A percentile compares a stretch with the other conserved stretches of the same genome.
Evolutionary conservation across 2,329 filamentous ascomycete genomes (phyloP).

Genomic region (Furcasterigmium sp.): DNA sequence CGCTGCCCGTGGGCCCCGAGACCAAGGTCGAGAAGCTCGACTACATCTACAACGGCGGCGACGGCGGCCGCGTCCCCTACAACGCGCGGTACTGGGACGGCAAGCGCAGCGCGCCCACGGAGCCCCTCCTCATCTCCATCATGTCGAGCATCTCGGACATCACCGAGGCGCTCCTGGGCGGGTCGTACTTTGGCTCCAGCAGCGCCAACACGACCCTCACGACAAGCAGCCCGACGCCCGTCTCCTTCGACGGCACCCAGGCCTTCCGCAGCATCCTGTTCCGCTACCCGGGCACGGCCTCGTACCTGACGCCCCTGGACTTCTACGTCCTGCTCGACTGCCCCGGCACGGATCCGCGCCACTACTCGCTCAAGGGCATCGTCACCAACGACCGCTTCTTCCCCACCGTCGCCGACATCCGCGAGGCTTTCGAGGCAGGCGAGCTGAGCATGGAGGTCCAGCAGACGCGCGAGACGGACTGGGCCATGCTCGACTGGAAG

Average conservation of each 20-base stretch:
- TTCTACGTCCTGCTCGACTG: constrained; percentile 38
- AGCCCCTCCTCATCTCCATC: constrained; percentile 27
- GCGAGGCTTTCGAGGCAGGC: constrained; percentile 29
- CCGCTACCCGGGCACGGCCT: constrained; percentile 29
- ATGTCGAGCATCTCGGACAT: constrained; percentile 41
- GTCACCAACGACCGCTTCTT: constrained; percentile 35
- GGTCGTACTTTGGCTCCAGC: constrained; percentile 23
- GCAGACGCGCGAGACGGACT: constrained; percentile 25
- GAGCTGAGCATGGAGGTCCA: constrained; percentile 26
- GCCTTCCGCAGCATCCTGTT: constrained; percentile 35
- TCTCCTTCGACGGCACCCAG: constrained; percentile 32
- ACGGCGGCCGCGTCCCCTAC: constrained; percentile 27
- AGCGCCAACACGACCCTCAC: constrained; percentile 23
- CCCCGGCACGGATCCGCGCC: constrained; percentile 34
- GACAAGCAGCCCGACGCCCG: constrained; percentile 26
- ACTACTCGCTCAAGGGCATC: constrained; percentile 35
- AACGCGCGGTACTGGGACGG: constrained; percentile 26
- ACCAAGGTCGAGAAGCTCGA: constrained; percentile 32
- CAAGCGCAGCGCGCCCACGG: constrained; percentile 22
- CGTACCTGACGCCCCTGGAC: constrained; percentile 36
- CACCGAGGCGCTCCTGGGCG: constrained; percentile 30
- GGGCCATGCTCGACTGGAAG: constrained; percentile 27
- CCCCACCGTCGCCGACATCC: constrained; percentile 23
- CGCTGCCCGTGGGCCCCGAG: constrained; percentile 33
- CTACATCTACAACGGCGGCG: constrained; percentile 37